Evolutionary conservation across 345 rosid species (phyloP), one percentile per base, ranked within the genome.

Genomic region (Rhodamnia rubescens): DNA sequence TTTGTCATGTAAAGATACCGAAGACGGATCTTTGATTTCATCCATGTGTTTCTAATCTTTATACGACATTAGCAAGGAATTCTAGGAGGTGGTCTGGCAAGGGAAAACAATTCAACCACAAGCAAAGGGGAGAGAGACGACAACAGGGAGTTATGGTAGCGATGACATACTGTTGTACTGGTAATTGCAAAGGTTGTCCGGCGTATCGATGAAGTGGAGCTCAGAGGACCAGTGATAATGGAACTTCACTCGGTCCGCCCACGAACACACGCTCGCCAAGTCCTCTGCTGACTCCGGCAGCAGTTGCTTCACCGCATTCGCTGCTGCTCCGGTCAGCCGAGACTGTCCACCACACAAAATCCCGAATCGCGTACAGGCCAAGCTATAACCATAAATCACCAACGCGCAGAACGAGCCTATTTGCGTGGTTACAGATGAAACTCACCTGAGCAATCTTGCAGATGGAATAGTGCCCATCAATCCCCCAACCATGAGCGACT

Each of bases 361-460:
- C 18, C 14, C 9, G 1, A 44, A 21, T 26, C 84, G 11, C 49
- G 1, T 49, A 40, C 24, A 24, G 52, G 27, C 20, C 10, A 44
- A 53, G 20, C 51, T 10, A 36, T 14, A 36, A 27, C 50, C 12
- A 53, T 40, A 78, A 15, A 32, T 1, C 53, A 53, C 55, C 55
- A 52, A n/a, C 40, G 1, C 32, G 11, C 32, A 27, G 54, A 53
- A 18, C 44, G 3, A 18, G 18, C 44, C 21, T 4, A 78, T 49
- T 8, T 42, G 26, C 51, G 27, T 0, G 10, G 51, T 21, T 32
- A 8, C 7, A 26, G 52, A 6, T 6, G 20, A 8, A 11, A 7
- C 83, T 13, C 29, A 95, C 97, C 96, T 94, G 95, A 86, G 98
- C 98, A 52, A 96, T 93, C 88, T 81, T 92, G 87, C 99, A 96